phyloP scores from a whole-genome alignment of 2,329 filamentous ascomycete genomes.

The Aspergillus sp. region DNA sequence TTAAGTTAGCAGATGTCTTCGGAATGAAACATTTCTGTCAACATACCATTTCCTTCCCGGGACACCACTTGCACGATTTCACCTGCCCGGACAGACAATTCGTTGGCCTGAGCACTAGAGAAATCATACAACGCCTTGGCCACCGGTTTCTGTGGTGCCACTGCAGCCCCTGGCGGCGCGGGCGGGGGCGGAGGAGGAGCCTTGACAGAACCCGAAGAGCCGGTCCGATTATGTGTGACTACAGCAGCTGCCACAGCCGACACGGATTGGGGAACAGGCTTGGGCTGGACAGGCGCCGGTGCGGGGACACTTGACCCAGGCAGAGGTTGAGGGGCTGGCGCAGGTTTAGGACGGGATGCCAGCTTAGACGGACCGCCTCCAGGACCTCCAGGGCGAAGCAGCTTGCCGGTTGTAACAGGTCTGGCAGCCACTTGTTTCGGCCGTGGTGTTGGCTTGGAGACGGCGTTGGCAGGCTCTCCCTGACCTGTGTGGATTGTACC shows the following conservation, averaged over 20 bases:
- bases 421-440: slow-evolving; percentile 78
- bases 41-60: slow-evolving; percentile 88
- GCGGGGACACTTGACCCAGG: slow-evolving; percentile 25
- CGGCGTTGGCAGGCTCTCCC: slow-evolving; percentile 75
- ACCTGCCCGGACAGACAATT: slow-evolving; percentile 71
- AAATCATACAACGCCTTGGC: slow-evolving; percentile 94
- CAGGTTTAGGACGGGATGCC: slow-evolving; percentile 36
- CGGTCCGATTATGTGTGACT: slow-evolving; percentile 42
- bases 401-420: slow-evolving; percentile 86
- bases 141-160: slow-evolving; percentile 61
- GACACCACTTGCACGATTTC: slow-evolving; percentile 85
- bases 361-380: slow-evolving; percentile 71
- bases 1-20: slow-evolving; percentile 18
- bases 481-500: slow-evolving; percentile 77
- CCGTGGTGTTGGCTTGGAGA: slow-evolving; percentile 77
- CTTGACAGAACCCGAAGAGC: slow-evolving; percentile 53
- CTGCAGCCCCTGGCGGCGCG: slow-evolving; percentile 51
- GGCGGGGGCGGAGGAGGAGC: slow-evolving; percentile 64
- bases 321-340: slow-evolving; percentile 31
- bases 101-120: slow-evolving; percentile 72
- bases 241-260: slow-evolving; percentile 33
- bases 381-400: slow-evolving; percentile 85
- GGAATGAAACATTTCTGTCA: neutral
- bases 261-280: slow-evolving; percentile 34
- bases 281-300: slow-evolving; percentile 16